These are phyloP conservation scores for Lablab purpureus DNA, from an alignment of 306 rosid genomes.

Conservation along the genomic window DNA sequence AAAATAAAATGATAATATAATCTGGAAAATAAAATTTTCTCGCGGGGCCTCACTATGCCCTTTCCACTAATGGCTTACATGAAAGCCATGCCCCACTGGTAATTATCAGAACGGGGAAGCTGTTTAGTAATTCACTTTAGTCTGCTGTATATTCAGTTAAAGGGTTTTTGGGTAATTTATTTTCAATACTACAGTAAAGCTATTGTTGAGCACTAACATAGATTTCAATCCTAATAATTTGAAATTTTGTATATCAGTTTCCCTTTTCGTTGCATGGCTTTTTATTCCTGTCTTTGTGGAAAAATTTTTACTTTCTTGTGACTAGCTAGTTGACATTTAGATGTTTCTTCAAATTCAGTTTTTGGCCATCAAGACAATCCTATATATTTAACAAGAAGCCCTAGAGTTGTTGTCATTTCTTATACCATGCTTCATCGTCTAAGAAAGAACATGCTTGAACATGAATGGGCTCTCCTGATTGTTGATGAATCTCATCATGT, in stretches of 20 bases:
- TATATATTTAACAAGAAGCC: conserved; percentile 68
- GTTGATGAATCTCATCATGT: conserved; percentile 97
- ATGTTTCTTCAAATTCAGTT: conserved; percentile 60
- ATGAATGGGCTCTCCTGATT: conserved; percentile 84
- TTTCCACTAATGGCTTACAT: conserved; percentile 5
- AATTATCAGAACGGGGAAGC: conserved; percentile 17
- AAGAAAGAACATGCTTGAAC: conserved; percentile 81
- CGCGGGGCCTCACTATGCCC: background rate
- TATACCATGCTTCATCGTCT: conserved; percentile 91
- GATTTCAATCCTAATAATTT: conserved; percentile 8
- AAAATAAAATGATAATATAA: background rate
- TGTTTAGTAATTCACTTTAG: background rate
- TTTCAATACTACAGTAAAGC: background rate
- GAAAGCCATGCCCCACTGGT: background rate
- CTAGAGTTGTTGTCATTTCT: conserved; percentile 89
- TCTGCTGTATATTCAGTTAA: conserved; percentile 13
- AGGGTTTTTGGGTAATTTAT: background rate
- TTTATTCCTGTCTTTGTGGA: conserved; percentile 32
- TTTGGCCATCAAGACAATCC: conserved; percentile 94
- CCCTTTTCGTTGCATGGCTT: conserved; percentile 16
- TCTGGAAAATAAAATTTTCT: background rate
- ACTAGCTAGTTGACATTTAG: conserved; percentile 19
- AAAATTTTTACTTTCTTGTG: conserved; percentile 23
- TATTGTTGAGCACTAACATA: background rate
- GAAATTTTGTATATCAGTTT: background rate